Percentiles rank a stretch among this genome's conserved stretches.
Conservation (phyloP, 2,329 filamentous ascomycete species). For the Tothia fuscella region DNA sequence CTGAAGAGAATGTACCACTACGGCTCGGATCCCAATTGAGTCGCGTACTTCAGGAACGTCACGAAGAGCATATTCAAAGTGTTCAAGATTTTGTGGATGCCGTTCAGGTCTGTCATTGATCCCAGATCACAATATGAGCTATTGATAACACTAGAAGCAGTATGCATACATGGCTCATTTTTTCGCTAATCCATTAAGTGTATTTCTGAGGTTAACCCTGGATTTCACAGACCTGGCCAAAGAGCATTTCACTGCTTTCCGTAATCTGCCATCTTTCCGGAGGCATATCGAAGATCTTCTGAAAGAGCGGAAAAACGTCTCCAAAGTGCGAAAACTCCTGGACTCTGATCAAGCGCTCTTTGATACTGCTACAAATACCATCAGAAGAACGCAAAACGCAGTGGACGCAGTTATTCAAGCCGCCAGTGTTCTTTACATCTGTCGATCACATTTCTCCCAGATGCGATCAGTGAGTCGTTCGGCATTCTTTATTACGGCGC, state of each 20-base stretch:
- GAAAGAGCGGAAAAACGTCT: constrained; percentile 32
- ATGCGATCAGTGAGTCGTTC: constrained; percentile 27
- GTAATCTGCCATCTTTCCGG: constrained; percentile 58
- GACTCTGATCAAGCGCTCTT: constrained; percentile 47
- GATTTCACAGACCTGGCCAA: constrained; percentile 34
- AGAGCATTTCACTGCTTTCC: constrained; percentile 55
- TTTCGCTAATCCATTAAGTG: constrained; percentile 62
- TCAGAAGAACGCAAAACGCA: constrained; percentile 27
- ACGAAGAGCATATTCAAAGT: constrained; percentile 66
- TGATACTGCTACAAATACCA: constrained; percentile 26
- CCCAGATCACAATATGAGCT: constrained; percentile 15
- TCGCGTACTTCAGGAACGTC: constrained; percentile 53
- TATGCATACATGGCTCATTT: constrained; percentile 83
- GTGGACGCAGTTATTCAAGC: constrained; percentile 29
- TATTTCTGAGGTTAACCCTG: constrained; percentile 40
- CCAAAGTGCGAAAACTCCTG: constrained; percentile 38
- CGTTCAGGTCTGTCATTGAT: constrained; percentile 42
- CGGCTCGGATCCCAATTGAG: constrained; percentile 54
- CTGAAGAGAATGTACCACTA: constrained; percentile 43
- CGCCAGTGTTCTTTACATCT: constrained; percentile 21
- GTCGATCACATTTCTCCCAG: constrained; percentile 28
- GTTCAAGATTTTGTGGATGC: constrained; percentile 60
- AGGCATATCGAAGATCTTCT: constrained; percentile 29
- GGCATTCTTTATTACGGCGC: constrained; percentile 48
- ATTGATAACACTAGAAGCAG: constrained; percentile 25